These are phyloP conservation scores for Alopecurus myosuroides DNA, from an alignment of 176 grass and related monocot genomes.

Conservation along the genomic window DNA sequence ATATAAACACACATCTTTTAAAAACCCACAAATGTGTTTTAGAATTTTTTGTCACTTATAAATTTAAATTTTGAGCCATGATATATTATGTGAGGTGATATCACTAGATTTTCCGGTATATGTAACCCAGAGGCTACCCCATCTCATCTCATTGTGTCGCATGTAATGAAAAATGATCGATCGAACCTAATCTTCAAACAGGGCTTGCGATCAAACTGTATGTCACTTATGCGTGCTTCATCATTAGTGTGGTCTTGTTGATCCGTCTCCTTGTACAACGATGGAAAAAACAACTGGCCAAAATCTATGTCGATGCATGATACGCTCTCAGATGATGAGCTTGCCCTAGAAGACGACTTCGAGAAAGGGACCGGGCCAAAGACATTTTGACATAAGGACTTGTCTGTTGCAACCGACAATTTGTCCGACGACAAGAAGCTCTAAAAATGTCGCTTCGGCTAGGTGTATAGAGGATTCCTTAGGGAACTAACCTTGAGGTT, in stretches of 20 bases:
- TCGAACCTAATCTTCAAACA: background rate
- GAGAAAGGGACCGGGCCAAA: background rate
- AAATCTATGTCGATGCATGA: too few relatives aligned
- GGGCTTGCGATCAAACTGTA: background rate
- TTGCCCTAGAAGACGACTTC: background rate
- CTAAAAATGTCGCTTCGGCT: background rate
- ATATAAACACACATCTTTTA: too few relatives aligned
- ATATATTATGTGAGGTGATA: too few relatives aligned
- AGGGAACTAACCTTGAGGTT: background rate
- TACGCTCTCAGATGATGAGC: background rate
- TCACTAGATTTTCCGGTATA: too few relatives aligned
- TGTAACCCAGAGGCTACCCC: too few relatives aligned
- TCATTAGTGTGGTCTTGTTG: background rate
- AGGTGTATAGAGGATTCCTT: background rate
- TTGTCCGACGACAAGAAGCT: background rate
- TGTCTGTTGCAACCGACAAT: background rate
- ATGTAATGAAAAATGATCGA: too few relatives aligned
- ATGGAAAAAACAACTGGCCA: too few relatives aligned
- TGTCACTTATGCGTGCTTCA: background rate
- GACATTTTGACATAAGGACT: background rate
- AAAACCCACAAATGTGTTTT: too few relatives aligned
- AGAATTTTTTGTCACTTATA: too few relatives aligned
- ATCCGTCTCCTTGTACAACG: too few relatives aligned
- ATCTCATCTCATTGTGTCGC: too few relatives aligned
- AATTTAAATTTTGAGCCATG: too few relatives aligned